These are phyloP conservation scores for Kwoniella bestiolae DNA, from an alignment of 768 basidiomycete species.

Conservation along the genomic window DNA sequence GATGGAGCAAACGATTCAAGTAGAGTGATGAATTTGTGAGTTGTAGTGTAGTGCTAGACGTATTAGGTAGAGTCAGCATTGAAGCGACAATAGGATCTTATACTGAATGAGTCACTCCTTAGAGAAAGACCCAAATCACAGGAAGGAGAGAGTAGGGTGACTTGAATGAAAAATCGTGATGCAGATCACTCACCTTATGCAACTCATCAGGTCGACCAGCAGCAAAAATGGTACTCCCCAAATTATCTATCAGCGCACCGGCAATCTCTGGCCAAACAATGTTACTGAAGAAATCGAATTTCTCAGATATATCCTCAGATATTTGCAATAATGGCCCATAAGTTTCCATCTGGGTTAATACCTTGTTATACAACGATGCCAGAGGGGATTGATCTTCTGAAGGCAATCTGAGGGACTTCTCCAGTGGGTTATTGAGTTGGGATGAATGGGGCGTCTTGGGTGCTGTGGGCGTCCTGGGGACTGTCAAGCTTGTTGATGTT, in stretches of 20 bases:
- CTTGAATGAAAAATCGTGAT: no score
- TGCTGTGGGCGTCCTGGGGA: slow-evolving; percentile 73
- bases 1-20: slow-evolving; percentile 84
- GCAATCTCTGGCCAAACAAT: slow-evolving; percentile 88
- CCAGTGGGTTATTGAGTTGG: slow-evolving; percentile 60
- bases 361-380: slow-evolving; percentile 75
- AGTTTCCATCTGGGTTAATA: slow-evolving; percentile 64
- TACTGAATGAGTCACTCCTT: neutral
- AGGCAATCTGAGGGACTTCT: slow-evolving; percentile 58
- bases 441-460: slow-evolving; percentile 67
- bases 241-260: slow-evolving; percentile 76
- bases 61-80: no score
- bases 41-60: slow-evolving; percentile 77
- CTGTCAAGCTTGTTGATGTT: slow-evolving; percentile 69
- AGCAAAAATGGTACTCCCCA: slow-evolving; percentile 83
- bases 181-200: slow-evolving; percentile 68
- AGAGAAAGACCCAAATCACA: no score
- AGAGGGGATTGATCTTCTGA: slow-evolving; percentile 65
- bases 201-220: slow-evolving; percentile 89
- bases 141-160: no score
- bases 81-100: no score
- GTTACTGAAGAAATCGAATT: slow-evolving; percentile 83
- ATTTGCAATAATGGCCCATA: slow-evolving; percentile 63
- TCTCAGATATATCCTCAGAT: slow-evolving; percentile 20
- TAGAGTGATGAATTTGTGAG: slow-evolving; percentile 77